Percentiles rank a stretch among this genome's conserved stretches.
phyloP scores from a whole-genome alignment of 768 basidiomycete genomes.

The Lactifluus piperatus region DNA sequence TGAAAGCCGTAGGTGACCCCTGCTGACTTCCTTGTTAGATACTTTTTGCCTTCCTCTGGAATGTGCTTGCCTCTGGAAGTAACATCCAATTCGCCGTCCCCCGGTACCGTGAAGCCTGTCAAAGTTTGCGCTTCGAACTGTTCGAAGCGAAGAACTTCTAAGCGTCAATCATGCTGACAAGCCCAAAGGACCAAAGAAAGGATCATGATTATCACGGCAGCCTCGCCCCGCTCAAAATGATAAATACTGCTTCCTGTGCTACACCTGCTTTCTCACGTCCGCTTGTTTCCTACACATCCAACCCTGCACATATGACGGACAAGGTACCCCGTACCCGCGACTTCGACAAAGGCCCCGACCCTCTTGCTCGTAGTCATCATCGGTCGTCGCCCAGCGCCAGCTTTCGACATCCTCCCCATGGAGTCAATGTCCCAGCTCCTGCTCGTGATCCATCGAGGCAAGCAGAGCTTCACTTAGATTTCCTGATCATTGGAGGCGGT shows the following conservation, averaged over 20 bases:
- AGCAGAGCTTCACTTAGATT: slow-evolving; percentile 12
- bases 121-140: neutral
- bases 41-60: neutral
- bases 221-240: neutral
- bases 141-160: neutral
- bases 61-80: neutral
- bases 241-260: slow-evolving; percentile 9
- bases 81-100: slow-evolving; percentile 4
- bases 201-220: slow-evolving; percentile 8
- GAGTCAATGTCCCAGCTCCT: neutral
- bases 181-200: neutral
- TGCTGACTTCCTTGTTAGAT: neutral
- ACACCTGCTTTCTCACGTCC: slow-evolving; percentile 9
- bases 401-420: neutral
- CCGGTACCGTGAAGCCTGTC: neutral
- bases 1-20: neutral
- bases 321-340: neutral
- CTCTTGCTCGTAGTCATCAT: neutral
- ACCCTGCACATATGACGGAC: neutral
- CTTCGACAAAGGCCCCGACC: neutral
- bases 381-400: neutral
- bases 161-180: slow-evolving; percentile 10
- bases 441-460: neutral
- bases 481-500: slow-evolving; percentile 19
- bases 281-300: neutral